Evolutionary conservation across 805 yeast species (phyloP).

Genomic region (Brettanomyces sp.): DNA sequence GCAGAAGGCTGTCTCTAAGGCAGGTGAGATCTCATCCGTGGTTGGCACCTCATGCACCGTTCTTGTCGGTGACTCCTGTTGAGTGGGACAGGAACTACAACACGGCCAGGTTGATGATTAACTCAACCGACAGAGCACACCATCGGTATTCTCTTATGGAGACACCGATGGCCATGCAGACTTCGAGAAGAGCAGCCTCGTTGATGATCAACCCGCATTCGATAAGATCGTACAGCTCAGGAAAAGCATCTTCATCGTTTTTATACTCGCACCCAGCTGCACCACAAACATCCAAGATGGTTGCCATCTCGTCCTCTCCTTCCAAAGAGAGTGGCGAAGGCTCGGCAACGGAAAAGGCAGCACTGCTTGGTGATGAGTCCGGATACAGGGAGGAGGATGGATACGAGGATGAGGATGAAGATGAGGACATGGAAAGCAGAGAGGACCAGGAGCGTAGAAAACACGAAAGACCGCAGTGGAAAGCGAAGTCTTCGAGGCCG

Average conservation of each 20-base stretch:
- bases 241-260: conserved; percentile 18
- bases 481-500: neutral
- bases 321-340: conserved; percentile 14
- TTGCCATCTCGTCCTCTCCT: conserved; percentile 24
- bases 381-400: neutral
- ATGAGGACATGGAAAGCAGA: neutral
- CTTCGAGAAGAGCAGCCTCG: conserved; percentile 23
- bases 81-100: conserved; percentile 77
- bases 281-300: conserved; percentile 50
- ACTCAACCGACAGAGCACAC: conserved; percentile 18
- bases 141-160: conserved; percentile 37
- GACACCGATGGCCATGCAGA: conserved; percentile 23
- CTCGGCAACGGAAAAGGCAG: conserved; percentile 6
- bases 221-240: conserved; percentile 29
- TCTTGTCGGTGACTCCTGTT: conserved; percentile 72
- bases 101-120: conserved; percentile 23
- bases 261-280: conserved; percentile 49
- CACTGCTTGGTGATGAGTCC: neutral
- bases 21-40: conserved; percentile 78
- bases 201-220: conserved; percentile 27
- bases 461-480: neutral
- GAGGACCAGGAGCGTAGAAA: neutral
- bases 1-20: conserved; percentile 55
- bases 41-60: conserved; percentile 76
- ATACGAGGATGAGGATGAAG: neutral